Conservation (phyloP, 768 basidiomycete species). For the Serendipita sp. region DNA sequence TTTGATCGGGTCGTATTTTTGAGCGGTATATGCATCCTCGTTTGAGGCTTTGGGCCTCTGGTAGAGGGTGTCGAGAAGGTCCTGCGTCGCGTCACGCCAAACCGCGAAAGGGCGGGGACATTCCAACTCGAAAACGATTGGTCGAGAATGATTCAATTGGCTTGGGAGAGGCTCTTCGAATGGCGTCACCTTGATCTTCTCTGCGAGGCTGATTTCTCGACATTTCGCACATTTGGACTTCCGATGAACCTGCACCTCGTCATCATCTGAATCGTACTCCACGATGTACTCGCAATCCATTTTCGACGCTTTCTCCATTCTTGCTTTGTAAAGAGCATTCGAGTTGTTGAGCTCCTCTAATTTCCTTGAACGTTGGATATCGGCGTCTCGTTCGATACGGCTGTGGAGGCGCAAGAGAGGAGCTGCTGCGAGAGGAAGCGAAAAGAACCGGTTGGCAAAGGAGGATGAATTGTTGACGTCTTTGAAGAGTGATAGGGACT, state of each 20-base stretch:
- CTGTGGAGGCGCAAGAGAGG: conserved; percentile 14
- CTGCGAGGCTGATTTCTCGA: conserved; percentile 9
- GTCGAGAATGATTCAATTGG: conserved; percentile 13
- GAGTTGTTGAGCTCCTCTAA: conserved; percentile 15
- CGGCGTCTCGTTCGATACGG: conserved; percentile 19
- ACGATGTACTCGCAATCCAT: background rate
- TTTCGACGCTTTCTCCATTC: conserved; percentile 11
- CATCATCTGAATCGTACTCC: conserved; percentile 7
- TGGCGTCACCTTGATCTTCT: conserved; percentile 18
- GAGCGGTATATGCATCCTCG: conserved; percentile 8
- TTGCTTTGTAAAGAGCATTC: conserved; percentile 14
- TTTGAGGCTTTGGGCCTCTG: conserved; percentile 1
- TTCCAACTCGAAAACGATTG: conserved; percentile 27
- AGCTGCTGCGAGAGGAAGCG: conserved; percentile 8
- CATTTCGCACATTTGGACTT: conserved; percentile 19
- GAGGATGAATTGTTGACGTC: conserved; percentile 9
- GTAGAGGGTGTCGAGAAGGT: conserved; percentile 24
- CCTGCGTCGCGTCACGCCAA: conserved; percentile 29
- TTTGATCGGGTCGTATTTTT: conserved; percentile 10
- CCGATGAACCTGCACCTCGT: background rate
- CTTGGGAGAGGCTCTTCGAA: conserved; percentile 35
- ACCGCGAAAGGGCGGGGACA: conserved; percentile 25
- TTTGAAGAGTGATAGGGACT: conserved; percentile 22
- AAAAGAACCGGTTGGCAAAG: conserved; percentile 24
- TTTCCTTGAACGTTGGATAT: conserved; percentile 13